A percentile compares a stretch with the other conserved stretches of the same genome.
Conservation (phyloP, 2,329 filamentous ascomycete genomes). For the Ascochyta lentis region DNA sequence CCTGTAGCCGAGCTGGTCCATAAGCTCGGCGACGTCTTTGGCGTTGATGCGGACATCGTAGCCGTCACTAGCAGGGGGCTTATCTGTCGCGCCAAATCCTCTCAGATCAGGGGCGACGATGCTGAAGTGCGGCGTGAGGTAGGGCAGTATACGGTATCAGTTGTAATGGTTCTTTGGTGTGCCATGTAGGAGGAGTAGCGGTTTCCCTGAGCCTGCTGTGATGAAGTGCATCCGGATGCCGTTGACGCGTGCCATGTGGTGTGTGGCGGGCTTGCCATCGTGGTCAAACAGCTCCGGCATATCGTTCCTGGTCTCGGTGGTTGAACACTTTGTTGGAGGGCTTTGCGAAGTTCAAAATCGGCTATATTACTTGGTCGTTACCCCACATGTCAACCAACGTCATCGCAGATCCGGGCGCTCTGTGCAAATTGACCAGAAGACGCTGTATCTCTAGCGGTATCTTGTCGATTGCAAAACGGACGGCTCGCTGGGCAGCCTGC, state of each 20-base stretch:
- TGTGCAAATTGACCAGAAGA: too few relatives aligned
- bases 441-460: too few relatives aligned
- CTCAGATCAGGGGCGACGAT: conserved; percentile 48
- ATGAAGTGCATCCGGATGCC: conserved; percentile 32
- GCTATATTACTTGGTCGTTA: not conserved
- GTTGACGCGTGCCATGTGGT: conserved; percentile 31
- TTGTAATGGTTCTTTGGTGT: conserved; percentile 39
- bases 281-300: conserved; percentile 33
- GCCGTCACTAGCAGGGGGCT: conserved; percentile 45
- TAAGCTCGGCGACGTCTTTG: conserved; percentile 45
- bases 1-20: conserved; percentile 64
- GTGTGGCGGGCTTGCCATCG: conserved; percentile 19
- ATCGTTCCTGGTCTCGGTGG: too few relatives aligned
- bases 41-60: conserved; percentile 49
- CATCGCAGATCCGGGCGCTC: too few relatives aligned
- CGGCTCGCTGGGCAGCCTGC: too few relatives aligned
- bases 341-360: not conserved
- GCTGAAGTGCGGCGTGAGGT: conserved; percentile 46
- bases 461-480: too few relatives aligned
- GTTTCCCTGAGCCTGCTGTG: conserved; percentile 26
- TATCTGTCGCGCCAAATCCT: conserved; percentile 51
- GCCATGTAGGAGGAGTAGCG: conserved; percentile 30
- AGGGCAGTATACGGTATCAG: conserved; percentile 47
- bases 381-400: too few relatives aligned
- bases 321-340: too few relatives aligned